These are phyloP conservation scores for Suillus occidentalis DNA, from an alignment of 768 basidiomycete species.

Conservation along the genomic window DNA sequence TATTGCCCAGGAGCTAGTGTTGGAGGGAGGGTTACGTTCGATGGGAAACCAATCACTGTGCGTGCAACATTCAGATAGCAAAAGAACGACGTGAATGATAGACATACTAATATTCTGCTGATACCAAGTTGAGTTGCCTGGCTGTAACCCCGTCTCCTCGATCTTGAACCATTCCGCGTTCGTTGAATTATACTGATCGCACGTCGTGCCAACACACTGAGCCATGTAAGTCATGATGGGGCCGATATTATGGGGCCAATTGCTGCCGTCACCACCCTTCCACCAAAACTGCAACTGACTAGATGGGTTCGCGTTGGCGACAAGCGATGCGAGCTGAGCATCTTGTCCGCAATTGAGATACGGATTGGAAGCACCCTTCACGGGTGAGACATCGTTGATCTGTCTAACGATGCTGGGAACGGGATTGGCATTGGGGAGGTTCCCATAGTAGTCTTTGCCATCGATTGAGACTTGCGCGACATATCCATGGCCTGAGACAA, in stretches of 20 bases:
- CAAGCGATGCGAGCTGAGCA: constrained; percentile 48
- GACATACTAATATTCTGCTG: constrained; percentile 55
- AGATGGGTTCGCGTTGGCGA: constrained; percentile 60
- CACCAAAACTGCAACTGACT: constrained; percentile 56
- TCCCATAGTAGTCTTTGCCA: constrained; percentile 44
- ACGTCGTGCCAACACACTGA: constrained; percentile 54
- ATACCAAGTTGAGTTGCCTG: constrained; percentile 43
- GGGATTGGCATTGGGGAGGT: constrained; percentile 40
- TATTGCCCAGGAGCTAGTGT: constrained; percentile 69
- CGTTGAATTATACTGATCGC: constrained; percentile 58
- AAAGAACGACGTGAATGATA: neutral
- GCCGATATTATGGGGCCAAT: constrained; percentile 60
- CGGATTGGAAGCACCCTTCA: constrained; percentile 58
- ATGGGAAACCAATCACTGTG: constrained; percentile 41
- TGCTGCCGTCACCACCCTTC: constrained; percentile 44
- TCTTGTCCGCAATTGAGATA: constrained; percentile 60
- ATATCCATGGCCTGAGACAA: constrained; percentile 42
- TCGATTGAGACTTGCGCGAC: constrained; percentile 43
- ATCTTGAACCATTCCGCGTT: constrained; percentile 77
- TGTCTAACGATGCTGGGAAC: constrained; percentile 45
- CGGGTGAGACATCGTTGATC: constrained; percentile 43
- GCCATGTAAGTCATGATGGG: constrained; percentile 78
- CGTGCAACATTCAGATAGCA: neutral
- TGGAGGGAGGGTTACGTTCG: constrained; percentile 44
- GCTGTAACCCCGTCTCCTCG: constrained; percentile 47